These are phyloP conservation scores for Digitaria exilis DNA, from an alignment of 202 grass and related monocot genomes.

Conservation along the genomic window DNA sequence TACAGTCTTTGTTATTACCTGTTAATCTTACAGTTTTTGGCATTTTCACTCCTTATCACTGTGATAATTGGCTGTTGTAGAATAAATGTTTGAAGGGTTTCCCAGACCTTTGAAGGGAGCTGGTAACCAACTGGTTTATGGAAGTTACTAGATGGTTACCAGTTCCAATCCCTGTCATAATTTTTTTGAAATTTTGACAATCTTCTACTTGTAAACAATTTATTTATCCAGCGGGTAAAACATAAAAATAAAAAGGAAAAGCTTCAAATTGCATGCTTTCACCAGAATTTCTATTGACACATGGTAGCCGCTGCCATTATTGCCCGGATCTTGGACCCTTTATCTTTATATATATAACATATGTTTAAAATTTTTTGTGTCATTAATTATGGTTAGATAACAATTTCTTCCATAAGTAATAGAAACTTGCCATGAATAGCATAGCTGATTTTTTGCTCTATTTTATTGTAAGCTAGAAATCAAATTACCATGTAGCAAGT, in stretches of 20 bases:
- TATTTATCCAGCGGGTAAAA: not conserved
- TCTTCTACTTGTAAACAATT: not conserved
- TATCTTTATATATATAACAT: not conserved
- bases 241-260: not conserved
- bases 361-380: not conserved
- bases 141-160: not conserved
- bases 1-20: too few species aligned
- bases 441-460: not conserved
- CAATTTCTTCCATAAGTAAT: not conserved
- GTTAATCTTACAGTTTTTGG: slow-evolving; percentile 15
- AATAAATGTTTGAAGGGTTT: not conserved
- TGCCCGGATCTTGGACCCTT: not conserved
- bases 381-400: not conserved
- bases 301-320: not conserved
- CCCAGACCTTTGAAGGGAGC: not conserved
- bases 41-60: not conserved
- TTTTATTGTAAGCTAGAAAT: not conserved
- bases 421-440: not conserved
- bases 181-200: not conserved
- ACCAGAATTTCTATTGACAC: not conserved
- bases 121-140: not conserved
- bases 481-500: not conserved
- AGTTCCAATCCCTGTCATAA: not conserved
- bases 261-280: not conserved
- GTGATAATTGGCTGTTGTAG: not conserved